A percentile compares a stretch with the other conserved stretches of the same genome.
Evolutionary conservation across 192 early-diverging fungal genomes (phyloP).

Genomic region (Gonapodya prolifera): DNA sequence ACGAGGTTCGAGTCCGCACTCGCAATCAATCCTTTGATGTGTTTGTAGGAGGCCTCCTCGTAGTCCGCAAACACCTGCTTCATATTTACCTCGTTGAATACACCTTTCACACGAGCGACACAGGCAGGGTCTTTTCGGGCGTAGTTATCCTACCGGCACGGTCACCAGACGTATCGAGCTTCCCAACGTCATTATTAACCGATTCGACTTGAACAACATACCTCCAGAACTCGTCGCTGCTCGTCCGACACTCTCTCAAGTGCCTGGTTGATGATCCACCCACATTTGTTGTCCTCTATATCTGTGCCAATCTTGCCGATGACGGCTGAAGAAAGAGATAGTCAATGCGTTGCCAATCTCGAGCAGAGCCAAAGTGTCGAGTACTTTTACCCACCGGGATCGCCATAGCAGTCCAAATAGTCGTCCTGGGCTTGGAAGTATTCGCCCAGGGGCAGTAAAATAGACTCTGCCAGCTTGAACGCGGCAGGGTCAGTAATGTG

Average conservation of each 20-base stretch:
- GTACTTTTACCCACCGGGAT: too few relatives aligned
- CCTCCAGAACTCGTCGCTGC: constrained; percentile 73
- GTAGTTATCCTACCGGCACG: constrained; percentile 63
- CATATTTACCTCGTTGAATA: constrained; percentile 71
- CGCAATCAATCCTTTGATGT: constrained; percentile 61
- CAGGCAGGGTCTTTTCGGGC: constrained; percentile 68
- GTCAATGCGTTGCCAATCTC: not conserved
- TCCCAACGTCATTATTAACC: constrained; percentile 3
- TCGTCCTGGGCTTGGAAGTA: constrained; percentile 99
- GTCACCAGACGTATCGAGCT: not conserved
- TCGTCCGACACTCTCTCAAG: constrained; percentile 59
- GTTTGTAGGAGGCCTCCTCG: constrained; percentile 72
- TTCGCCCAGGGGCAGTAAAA: constrained; percentile 88
- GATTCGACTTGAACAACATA: constrained; percentile 14
- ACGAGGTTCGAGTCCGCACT: constrained; percentile 69
- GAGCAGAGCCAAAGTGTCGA: too few relatives aligned
- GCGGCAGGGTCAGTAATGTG: constrained; percentile 66
- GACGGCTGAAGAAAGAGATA: constrained; percentile 27
- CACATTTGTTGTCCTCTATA: constrained; percentile 99
- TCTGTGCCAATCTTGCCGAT: constrained; percentile 99
- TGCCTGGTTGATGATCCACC: constrained; percentile 93
- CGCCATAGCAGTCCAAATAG: constrained; percentile 93
- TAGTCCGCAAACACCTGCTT: constrained; percentile 70
- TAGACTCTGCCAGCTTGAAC: constrained; percentile 67
- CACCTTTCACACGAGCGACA: constrained; percentile 67